phyloP scores from a whole-genome alignment of 805 yeast genomes.

The Starmerella sp. region DNA sequence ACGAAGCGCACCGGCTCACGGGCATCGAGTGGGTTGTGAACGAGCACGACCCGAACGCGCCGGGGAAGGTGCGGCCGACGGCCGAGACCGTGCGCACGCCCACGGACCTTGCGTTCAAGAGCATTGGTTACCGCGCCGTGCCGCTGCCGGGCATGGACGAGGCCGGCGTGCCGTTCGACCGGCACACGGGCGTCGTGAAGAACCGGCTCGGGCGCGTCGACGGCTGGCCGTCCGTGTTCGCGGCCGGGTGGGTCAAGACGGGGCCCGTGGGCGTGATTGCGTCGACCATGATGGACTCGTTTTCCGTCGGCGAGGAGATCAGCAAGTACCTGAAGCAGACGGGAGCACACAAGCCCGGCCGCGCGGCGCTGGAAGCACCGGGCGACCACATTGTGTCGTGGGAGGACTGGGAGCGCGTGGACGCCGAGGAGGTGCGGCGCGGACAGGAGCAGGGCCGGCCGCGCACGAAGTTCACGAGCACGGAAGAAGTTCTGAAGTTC shows the following conservation, averaged over 20 bases:
- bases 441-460: conserved; percentile 44
- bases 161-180: conserved; percentile 40
- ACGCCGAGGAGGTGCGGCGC: conserved; percentile 38
- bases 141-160: conserved; percentile 50
- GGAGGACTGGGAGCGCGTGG: conserved; percentile 56
- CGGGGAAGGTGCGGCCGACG: conserved; percentile 32
- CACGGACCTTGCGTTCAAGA: conserved; percentile 60
- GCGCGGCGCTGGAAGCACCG: neutral
- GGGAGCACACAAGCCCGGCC: conserved; percentile 26
- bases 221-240: conserved; percentile 37
- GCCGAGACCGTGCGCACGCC: conserved; percentile 27
- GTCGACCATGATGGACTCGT: conserved; percentile 75
- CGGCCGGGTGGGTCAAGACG: conserved; percentile 81
- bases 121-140: conserved; percentile 72
- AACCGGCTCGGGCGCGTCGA: conserved; percentile 14
- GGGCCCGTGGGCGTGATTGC: conserved; percentile 89
- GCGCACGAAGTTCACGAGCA: conserved; percentile 45
- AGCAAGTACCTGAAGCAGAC: conserved; percentile 28
- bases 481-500: conserved; percentile 38
- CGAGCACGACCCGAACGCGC: conserved; percentile 27
- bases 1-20: conserved; percentile 32
- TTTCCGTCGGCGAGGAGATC: conserved; percentile 57
- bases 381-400: conserved; percentile 37
- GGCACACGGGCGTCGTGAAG: conserved; percentile 28
- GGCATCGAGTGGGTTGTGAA: conserved; percentile 43